Percentiles rank a stretch among this genome's conserved stretches.
Evolutionary conservation across 108 stramenopile species (phyloP).

Genomic region (Pseudonitzschia delicatissima): DNA sequence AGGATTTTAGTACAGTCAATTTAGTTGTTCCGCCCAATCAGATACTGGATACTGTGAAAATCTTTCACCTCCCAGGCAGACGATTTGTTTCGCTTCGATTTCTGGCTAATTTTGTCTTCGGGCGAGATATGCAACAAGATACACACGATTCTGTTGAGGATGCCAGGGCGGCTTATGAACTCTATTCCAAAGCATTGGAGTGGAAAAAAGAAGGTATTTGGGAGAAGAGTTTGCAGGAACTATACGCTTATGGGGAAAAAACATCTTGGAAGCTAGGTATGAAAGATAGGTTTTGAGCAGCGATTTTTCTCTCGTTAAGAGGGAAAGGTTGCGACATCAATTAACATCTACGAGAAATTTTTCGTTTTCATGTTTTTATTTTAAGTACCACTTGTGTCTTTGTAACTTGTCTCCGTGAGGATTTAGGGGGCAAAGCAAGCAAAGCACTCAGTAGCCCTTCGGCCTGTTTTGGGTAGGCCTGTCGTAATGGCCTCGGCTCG

Average conservation of each 20-base stretch:
- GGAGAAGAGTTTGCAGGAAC: conserved; percentile 49
- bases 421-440: no score
- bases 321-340: no score
- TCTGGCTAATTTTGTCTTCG: conserved; percentile 83
- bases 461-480: no score
- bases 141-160: conserved; percentile 96
- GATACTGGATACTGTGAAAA: conserved; percentile 92
- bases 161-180: conserved; percentile 72
- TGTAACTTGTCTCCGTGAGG: no score
- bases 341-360: no score
- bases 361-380: no score
- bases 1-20: conserved; percentile 88
- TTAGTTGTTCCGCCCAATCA: conserved; percentile 85
- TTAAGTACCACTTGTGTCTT: no score
- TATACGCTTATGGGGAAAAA: conserved; percentile 70
- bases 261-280: conserved; percentile 69
- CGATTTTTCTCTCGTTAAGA: no score
- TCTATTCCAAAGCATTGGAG: conserved; percentile 60
- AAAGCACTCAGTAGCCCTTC: no score
- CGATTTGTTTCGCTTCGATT: conserved; percentile 92
- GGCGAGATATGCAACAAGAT: conserved; percentile 91
- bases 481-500: no score
- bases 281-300: conserved; percentile 9
- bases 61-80: conserved; percentile 79
- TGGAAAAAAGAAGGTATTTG: conserved; percentile 65